Percentiles rank a stretch among this genome's conserved stretches.
Evolutionary conservation across 2,329 filamentous ascomycete species (phyloP).

Genomic region (Hypoxylon sp.): DNA sequence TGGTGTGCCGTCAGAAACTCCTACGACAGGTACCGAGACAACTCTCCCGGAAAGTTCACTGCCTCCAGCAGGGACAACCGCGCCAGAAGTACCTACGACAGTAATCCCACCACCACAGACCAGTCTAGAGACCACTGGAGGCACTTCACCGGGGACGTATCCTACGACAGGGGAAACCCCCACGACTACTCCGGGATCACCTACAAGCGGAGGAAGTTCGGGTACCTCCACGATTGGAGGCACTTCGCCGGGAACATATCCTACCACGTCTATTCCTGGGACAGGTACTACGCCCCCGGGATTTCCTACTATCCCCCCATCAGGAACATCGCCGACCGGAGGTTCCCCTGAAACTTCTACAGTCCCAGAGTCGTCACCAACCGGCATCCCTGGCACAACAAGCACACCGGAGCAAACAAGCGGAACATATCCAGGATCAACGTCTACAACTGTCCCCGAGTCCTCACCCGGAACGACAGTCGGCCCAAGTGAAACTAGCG

Average conservation of each 20-base stretch:
- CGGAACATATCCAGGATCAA: too few relatives aligned
- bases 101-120: constrained; percentile 12
- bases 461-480: too few relatives aligned
- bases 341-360: neutral
- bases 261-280: neutral
- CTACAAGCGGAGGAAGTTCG: too few relatives aligned
- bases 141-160: neutral
- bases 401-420: too few relatives aligned
- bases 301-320: neutral
- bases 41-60: too few relatives aligned
- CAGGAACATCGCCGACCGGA: too few relatives aligned
- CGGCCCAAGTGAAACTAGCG: neutral
- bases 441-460: too few relatives aligned
- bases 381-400: too few relatives aligned
- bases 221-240: neutral
- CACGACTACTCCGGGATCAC: neutral
- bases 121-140: neutral
- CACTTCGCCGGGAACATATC: neutral
- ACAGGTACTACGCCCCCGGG: neutral
- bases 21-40: too few relatives aligned
- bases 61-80: constrained; percentile 2
- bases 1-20: neutral
- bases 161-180: neutral
- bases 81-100: constrained; percentile 1
- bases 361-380: neutral